These are phyloP conservation scores for Fusarium irregulare DNA, from an alignment of 2,329 filamentous ascomycete species.

Conservation along the genomic window DNA sequence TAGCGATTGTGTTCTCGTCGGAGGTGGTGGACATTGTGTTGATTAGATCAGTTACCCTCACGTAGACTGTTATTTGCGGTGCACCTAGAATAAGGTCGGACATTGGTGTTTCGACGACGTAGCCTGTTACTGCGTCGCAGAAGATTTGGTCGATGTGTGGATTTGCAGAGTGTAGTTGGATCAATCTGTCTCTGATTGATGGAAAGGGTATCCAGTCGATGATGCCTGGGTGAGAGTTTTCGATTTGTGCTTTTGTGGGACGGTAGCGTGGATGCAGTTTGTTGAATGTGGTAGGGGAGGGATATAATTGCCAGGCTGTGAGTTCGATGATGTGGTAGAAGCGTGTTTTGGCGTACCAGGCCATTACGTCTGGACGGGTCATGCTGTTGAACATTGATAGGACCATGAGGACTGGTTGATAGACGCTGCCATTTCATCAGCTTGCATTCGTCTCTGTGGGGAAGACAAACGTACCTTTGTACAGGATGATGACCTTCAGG, in stretches of 20 bases:
- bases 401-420: slow-evolving; percentile 48
- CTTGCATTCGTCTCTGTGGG: no score
- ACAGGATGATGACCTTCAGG: slow-evolving; percentile 23
- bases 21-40: slow-evolving; percentile 40
- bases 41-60: slow-evolving; percentile 48
- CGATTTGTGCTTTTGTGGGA: slow-evolving; percentile 44
- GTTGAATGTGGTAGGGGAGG: slow-evolving; percentile 43
- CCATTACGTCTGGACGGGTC: slow-evolving; percentile 51
- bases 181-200: slow-evolving; percentile 45
- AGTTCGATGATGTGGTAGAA: slow-evolving; percentile 51
- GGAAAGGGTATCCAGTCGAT: slow-evolving; percentile 50
- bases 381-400: slow-evolving; percentile 52
- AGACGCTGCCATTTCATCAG: no score
- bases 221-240: slow-evolving; percentile 44
- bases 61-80: slow-evolving; percentile 44
- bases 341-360: slow-evolving; percentile 55
- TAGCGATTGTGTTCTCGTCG: slow-evolving; percentile 1
- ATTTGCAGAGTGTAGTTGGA: slow-evolving; percentile 48
- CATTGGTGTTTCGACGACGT: slow-evolving; percentile 49
- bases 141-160: slow-evolving; percentile 49
- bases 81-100: slow-evolving; percentile 45
- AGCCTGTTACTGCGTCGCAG: slow-evolving; percentile 49
- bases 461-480: no score
- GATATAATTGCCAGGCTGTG: slow-evolving; percentile 50
- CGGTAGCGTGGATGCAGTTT: slow-evolving; percentile 47